Evolutionary conservation across 495 filamentous ascomycete species (phyloP).

Genomic region (Bathelium albidoporum): DNA sequence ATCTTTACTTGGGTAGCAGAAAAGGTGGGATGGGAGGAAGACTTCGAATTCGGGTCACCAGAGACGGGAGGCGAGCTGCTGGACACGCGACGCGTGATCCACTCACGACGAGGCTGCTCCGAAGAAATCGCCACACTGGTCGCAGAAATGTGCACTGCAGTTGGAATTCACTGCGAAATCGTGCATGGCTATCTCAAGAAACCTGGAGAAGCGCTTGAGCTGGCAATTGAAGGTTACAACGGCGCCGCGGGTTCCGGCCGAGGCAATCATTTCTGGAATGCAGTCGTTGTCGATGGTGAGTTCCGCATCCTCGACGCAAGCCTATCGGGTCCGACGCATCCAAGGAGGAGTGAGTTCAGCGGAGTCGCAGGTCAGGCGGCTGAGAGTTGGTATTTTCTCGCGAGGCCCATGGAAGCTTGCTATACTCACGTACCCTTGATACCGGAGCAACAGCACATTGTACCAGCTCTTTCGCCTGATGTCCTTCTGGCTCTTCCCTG

Average conservation of each 20-base stretch:
- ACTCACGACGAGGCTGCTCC: slow-evolving; percentile 73
- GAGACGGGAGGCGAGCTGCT: slow-evolving; percentile 40
- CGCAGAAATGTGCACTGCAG: slow-evolving; percentile 83
- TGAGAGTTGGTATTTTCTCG: slow-evolving; percentile 85
- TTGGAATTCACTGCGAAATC: slow-evolving; percentile 76
- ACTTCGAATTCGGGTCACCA: slow-evolving; percentile 48
- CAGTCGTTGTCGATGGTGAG: slow-evolving; percentile 82
- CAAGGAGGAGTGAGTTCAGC: slow-evolving; percentile 65
- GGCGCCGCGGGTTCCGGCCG: slow-evolving; percentile 24
- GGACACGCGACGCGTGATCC: slow-evolving; percentile 72
- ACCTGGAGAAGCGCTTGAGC: slow-evolving; percentile 73
- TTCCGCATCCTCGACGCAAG: slow-evolving; percentile 97
- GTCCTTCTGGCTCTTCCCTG: slow-evolving; percentile 75
- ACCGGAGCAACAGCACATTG: slow-evolving; percentile 82
- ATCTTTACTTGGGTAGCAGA: slow-evolving; percentile 97
- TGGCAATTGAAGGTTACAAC: slow-evolving; percentile 49
- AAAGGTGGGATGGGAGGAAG: slow-evolving; percentile 93
- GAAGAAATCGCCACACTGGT: slow-evolving; percentile 85
- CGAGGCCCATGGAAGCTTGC: slow-evolving; percentile 75
- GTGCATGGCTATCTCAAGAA: slow-evolving; percentile 82
- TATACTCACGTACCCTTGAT: slow-evolving; percentile 88
- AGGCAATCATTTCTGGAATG: slow-evolving; percentile 98
- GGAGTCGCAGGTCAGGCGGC: slow-evolving; percentile 55
- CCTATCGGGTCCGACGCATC: slow-evolving; percentile 81
- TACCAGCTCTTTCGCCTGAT: slow-evolving; percentile 74